Base-by-base conservation (phyloP, 495 filamentous ascomycete species). In the Annulohypoxylon stygium region DNA sequence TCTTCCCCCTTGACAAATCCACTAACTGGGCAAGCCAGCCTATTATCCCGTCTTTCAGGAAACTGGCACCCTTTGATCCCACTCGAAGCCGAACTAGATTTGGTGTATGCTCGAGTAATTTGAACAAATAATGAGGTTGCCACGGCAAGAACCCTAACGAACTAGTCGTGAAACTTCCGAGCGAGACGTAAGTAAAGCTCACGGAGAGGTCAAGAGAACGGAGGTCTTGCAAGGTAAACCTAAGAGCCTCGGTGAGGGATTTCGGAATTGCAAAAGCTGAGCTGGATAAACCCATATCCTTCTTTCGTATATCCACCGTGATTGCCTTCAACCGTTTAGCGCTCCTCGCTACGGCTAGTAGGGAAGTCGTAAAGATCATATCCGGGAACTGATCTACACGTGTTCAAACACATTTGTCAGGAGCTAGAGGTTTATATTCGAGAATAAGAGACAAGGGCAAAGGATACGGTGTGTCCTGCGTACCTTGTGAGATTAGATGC, bases 41-140 rank as follows among this genome's bases (percentile, higher is more conserved):
- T 45, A 77, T 65, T 10, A 75, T 69, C 3, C 75, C 75, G 14
- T 73, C 72, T 25, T 43, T 45, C 3, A 70, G 3, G 33, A 73
- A 73, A 11, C 75, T 68, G 0, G 53, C 16, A 2, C 69, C 69
- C 54, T 65, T 72, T 0, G 71, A 69, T 41, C 26, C 26, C 2
- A 77, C 59, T 8, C 75, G 57, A 30, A 77, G 69, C n/a, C 47
- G 57, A 7, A 53, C 48, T 1, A 77, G 62, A 53, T 77, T 77
- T 1, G 75, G 71, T 20, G 72, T 77, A 5, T 61, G 36, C 26
- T 75, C 68, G 33, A 77, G 69, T 7, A 77, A 54, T n/a, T 55
- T 47, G 36, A 75, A 77, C 2, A 77, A 16, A 16, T 73, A 74
- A 36, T 77, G 75, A 5, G 50, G 65, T 37, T 77, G 68, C 75